Evolutionary conservation across 1,284 basidiomycete genomes (phyloP), one percentile per base, ranked within the genome.

Genomic region (Stereum hirsutum): DNA sequence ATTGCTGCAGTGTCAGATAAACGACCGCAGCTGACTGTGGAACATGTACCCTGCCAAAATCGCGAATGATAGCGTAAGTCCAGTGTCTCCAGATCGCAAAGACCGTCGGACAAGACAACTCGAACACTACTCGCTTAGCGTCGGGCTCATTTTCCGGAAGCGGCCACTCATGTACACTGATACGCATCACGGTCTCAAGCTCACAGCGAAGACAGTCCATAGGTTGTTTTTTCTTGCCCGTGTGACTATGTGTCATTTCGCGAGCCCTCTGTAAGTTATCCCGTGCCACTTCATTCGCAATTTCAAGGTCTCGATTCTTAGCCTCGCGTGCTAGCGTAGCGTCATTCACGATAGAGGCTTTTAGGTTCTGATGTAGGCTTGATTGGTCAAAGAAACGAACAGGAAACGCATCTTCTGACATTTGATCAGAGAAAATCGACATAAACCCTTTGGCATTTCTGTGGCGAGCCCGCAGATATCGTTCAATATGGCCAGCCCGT

Each of bases 131-230:
- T 0, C 46, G 48, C 39, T 62, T 52, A 0, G 60, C 61, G 1
- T 43, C 23, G 1, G 55, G 30, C 2, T 23, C 2, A 7, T 55
- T 36, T 0, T 45, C 26, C 0, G 74, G 71, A 25, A 78, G 52
- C 0, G 73, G 74, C 74, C 72, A 75, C 39, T 78, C 74, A 35
- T 70, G 55, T 3, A 70, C 49, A 0, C 32, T 2, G 30, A 77
- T 73, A 0, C 31, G 7, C 52, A 74, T n/a, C n/a, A n/a, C n/a
- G n/a, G n/a, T n/a, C n/a, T n/a, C n/a, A n/a, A n/a, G n/a, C n/a
- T n/a, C n/a, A n/a, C n/a, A n/a, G n/a, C n/a, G n/a, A n/a, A n/a
- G n/a, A n/a, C n/a, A n/a, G n/a, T n/a, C n/a, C n/a, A n/a, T n/a
- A n/a, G n/a, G n/a, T n/a, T n/a, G n/a, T n/a, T 49, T 0, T 6